Evolutionary conservation across 2,329 filamentous ascomycete genomes (phyloP).

Genomic region (Ophiocordyceps camponoti-floridani): DNA sequence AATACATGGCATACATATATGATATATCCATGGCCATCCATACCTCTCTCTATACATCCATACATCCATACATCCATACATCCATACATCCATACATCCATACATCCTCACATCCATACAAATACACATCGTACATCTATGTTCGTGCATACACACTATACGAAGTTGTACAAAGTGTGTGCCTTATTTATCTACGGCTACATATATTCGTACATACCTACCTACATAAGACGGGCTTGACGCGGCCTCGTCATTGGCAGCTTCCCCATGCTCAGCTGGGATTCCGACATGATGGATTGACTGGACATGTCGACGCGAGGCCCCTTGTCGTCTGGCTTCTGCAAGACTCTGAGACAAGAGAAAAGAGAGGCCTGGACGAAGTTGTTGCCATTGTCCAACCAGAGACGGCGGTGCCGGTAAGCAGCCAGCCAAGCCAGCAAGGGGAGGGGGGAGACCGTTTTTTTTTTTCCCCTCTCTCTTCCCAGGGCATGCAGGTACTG

Average conservation of each 20-base stretch:
- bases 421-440: slow-evolving; percentile 1
- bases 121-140: no score
- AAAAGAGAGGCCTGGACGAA: background rate
- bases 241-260: background rate
- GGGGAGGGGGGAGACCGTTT: no score
- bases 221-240: background rate
- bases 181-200: background rate
- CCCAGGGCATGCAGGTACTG: no score
- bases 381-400: slow-evolving; percentile 3
- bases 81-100: no score
- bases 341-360: slow-evolving; percentile 1
- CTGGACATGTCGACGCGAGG: background rate
- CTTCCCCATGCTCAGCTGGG: background rate
- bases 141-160: no score
- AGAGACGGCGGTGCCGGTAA: background rate
- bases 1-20: background rate
- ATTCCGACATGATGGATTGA: background rate
- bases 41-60: background rate
- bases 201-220: background rate
- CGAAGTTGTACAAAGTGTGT: no score
- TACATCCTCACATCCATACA: no score
- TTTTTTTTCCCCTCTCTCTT: no score
- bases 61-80: no score
- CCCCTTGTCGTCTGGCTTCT: background rate
- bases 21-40: no score